A percentile compares a stretch with the other conserved stretches of the same genome.
phyloP scores from a whole-genome alignment of 331 rosid species.

The Quercus tomentella region DNA sequence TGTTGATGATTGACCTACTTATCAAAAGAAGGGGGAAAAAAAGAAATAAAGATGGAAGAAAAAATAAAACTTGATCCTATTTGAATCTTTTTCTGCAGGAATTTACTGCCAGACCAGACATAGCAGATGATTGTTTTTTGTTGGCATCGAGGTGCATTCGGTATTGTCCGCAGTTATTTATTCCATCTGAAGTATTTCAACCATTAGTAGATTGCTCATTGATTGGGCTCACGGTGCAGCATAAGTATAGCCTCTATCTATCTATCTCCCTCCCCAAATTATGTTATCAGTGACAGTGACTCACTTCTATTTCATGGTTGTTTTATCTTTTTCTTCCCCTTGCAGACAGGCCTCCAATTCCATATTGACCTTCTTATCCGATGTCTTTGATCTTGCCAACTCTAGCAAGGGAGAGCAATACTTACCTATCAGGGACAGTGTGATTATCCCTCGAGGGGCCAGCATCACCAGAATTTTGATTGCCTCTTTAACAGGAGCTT shows the following conservation, averaged over 20 bases:
- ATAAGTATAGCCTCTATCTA: conserved; percentile 47
- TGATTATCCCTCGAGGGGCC: conserved; percentile 79
- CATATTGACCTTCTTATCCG: conserved; percentile 90
- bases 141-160: conserved; percentile 99
- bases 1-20: neutral
- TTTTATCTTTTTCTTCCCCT: conserved; percentile 5
- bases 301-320: neutral
- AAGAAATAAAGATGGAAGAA: too few relatives aligned
- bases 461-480: conserved; percentile 75
- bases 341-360: conserved; percentile 97
- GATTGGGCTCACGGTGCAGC: conserved; percentile 96
- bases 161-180: conserved; percentile 93
- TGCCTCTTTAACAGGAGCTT: conserved; percentile 91
- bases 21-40: too few relatives aligned
- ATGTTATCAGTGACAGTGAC: neutral
- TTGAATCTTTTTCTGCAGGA: conserved; percentile 55
- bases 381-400: conserved; percentile 78
- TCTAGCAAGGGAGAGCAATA: conserved; percentile 56
- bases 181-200: conserved; percentile 87
- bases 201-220: conserved; percentile 88
- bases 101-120: conserved; percentile 97
- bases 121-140: conserved; percentile 98
- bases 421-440: conserved; percentile 60
- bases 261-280: neutral
- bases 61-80: conserved; percentile 2